Evolutionary conservation across 805 yeast species (phyloP), one percentile per base, ranked within the genome.

Genomic region (Dipodascus albidus): DNA sequence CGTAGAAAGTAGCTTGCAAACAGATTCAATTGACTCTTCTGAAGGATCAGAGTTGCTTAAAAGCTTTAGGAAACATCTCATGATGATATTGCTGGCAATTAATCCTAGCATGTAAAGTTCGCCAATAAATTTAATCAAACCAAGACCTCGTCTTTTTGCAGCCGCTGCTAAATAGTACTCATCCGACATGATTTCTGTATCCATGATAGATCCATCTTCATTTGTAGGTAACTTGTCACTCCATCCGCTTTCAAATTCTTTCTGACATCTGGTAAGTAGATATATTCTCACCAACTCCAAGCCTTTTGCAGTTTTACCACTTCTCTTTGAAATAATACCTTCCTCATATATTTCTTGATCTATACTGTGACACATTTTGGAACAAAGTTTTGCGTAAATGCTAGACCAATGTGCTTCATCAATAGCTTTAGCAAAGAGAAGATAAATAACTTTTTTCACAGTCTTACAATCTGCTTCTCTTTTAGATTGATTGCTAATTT

Each of bases 171-270:
- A 6, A 14, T 38, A 38, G 15, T 38, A 38, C 20, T 38, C 44
- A 14, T 38, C 44, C n/a, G 44, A 38, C 44, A 38, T 38, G 20
- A 38, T 38, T 38, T 38, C 44, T 4, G 44, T 38, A 19, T 38
- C 44, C 44, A 38, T 38, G 4, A 38, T 38, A n/a, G 44, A 38
- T 38, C 44, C 44, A 38, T 38, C 44, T 38, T 38, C 44, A 17
- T 38, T 38, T 38, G 44, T 38, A 6, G 44, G 44, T 19, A 38
- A 14, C n/a, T 38, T 38, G n/a, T 38, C 44, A 38, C 44, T 38
- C 44, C 44, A 38, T 11, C 44, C 44, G 44, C 20, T 38, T 14
- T 38, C 44, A 14, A 38, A 38, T 14, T 38, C 44, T 14, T 17
- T 38, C 20, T 38, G 44, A 38, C 44, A 38, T 38, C 44, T 38